A percentile compares a stretch with the other conserved stretches of the same genome.
Conservation (phyloP, 306 rosid genomes). For the Carpinus fangiana region DNA sequence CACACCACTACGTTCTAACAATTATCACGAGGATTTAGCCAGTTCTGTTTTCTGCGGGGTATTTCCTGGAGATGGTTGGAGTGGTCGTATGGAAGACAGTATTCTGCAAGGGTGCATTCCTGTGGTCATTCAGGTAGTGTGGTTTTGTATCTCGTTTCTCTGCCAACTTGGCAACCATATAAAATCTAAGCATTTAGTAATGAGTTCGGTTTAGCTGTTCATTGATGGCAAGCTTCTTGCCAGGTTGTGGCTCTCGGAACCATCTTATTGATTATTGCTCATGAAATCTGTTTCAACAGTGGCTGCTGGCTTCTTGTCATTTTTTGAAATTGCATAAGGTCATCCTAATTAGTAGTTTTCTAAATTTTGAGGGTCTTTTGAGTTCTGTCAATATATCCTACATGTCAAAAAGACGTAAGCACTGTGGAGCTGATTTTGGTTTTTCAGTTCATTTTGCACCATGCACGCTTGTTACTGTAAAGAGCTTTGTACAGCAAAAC, state of each 20-base stretch:
- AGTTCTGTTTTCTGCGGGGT: conserved; percentile 83
- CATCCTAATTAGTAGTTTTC: neutral
- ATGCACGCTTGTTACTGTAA: neutral
- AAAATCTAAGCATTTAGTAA: neutral
- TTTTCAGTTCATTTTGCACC: neutral
- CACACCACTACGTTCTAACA: conserved; percentile 59
- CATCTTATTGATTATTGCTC: neutral
- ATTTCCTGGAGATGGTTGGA: conserved; percentile 95
- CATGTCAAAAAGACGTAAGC: neutral
- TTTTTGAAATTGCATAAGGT: neutral
- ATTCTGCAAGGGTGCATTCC: conserved; percentile 94
- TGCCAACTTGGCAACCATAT: neutral
- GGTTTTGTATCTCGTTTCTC: conserved; percentile 1
- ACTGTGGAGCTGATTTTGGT: neutral
- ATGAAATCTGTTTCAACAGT: neutral
- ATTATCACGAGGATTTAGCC: conserved; percentile 68
- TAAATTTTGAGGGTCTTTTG: neutral
- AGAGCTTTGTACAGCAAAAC: neutral
- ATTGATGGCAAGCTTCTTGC: neutral
- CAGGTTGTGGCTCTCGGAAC: neutral
- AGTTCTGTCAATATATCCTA: neutral
- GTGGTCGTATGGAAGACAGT: conserved; percentile 94
- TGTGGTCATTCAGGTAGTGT: conserved; percentile 75
- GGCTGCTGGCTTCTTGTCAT: neutral
- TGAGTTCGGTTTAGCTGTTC: neutral